phyloP scores from a whole-genome alignment of 2,329 filamentous ascomycete genomes.

The Calonectria crousiana region DNA sequence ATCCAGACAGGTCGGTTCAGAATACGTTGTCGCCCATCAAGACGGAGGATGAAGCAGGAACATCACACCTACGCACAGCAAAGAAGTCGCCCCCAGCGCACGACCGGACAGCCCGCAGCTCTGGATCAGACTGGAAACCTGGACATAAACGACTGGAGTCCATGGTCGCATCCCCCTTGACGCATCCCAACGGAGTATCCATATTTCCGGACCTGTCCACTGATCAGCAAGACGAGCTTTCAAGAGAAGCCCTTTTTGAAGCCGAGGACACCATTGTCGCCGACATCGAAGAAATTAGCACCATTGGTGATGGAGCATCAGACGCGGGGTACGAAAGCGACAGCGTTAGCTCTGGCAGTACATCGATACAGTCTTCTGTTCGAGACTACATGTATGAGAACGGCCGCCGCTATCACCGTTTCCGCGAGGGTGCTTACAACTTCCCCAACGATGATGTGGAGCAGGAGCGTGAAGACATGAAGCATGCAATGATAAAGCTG shows the following conservation, averaged over 20 bases:
- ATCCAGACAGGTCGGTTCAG: not conserved
- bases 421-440: conserved; percentile 66
- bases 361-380: conserved; percentile 55
- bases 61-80: not conserved
- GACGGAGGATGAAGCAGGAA: not conserved
- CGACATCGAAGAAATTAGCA: conserved; percentile 46
- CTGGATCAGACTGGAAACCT: not conserved
- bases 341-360: conserved; percentile 50
- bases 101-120: conserved; percentile 3
- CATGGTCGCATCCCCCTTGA: conserved; percentile 46
- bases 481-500: conserved; percentile 64
- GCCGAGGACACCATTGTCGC: conserved; percentile 53
- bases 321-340: conserved; percentile 56
- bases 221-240: conserved; percentile 51
- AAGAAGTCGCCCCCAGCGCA: not conserved
- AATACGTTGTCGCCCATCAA: not conserved
- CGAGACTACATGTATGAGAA: conserved; percentile 68
- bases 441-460: conserved; percentile 72
- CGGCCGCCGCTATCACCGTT: conserved; percentile 69
- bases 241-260: conserved; percentile 51
- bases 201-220: conserved; percentile 53
- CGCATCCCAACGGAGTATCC: conserved; percentile 52
- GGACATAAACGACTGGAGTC: conserved; percentile 34
- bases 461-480: conserved; percentile 70
- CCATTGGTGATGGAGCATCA: conserved; percentile 38